Evolutionary conservation across 225 moss, liverwort and hornwort species (phyloP), one percentile per base, ranked within the genome.

Genomic region (Climacium dendroides): DNA sequence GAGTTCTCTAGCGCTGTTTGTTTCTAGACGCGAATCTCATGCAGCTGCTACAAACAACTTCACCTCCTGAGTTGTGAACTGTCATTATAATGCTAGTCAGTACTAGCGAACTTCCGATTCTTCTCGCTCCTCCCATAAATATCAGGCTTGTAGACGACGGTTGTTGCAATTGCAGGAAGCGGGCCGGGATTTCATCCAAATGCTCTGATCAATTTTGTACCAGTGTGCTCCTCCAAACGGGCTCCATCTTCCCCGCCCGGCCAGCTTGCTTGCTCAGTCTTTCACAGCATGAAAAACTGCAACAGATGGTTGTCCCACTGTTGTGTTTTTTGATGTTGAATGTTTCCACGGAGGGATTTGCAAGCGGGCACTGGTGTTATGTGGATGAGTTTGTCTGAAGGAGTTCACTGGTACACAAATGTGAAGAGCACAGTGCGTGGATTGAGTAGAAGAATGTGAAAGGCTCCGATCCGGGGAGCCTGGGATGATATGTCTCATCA

Each of bases 351-450:
- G 28, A 70, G 10, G 30, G 35, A 35, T 58, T 53, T 48, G 53
- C n/a, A 52, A n/a, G 26, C 50, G 65, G 81, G 81, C 64, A 22
- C 37, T 37, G 37, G 69, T 37, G 20, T 32, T 37, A 8, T 58
- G 80, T 3, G 76, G 71, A 83, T n/a, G 91, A 85, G 91, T 53
- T 82, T 66, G 90, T 83, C 86, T 88, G 91, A 91, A 91, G 91
- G 91, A 91, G 91, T 91, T 91, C 91, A 91, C 88, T 90, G 91
- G 89, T 91, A 91, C 91, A 91, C 74, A 83, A 91, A 75, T 90
- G 71, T 75, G 86, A 67, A 85, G 91, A 90, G 91, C 88, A 89
- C 41, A 7, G 75, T 41, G 37, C 12, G 76, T 32, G 39, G 53
- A 80, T 80, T 39, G 58, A 45, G 17, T 13, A 19, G 85, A 55